A percentile compares a stretch with the other conserved stretches of the same genome.
phyloP scores from a whole-genome alignment of 2,329 filamentous ascomycete species.

The Colletotrichum eremochloae region DNA sequence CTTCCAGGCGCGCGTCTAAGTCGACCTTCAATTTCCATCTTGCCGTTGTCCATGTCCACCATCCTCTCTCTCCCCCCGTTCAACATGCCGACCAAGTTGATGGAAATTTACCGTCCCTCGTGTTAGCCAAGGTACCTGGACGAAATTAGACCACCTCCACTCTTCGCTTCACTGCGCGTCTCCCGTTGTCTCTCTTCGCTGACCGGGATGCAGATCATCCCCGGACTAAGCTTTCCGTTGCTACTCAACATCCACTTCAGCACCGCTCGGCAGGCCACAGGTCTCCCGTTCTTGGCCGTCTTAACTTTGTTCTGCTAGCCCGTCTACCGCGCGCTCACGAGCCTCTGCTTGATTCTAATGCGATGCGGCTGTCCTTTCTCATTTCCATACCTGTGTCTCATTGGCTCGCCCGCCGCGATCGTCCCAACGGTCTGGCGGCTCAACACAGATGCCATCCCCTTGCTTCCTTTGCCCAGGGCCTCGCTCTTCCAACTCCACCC shows the following conservation, averaged over 20 bases:
- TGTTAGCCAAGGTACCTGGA: no score
- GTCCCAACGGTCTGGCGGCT: constrained; percentile 23
- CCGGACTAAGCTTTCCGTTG: constrained; percentile 11
- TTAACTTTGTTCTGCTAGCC: neutral
- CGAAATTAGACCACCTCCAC: neutral
- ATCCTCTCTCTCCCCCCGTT: neutral
- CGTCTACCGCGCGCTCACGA: constrained; percentile 25
- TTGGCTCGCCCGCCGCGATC: constrained; percentile 32
- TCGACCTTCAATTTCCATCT: constrained; percentile 31
- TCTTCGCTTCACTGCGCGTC: no score
- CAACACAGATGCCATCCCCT: constrained; percentile 1
- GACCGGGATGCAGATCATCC: constrained; percentile 10
- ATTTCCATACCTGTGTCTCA: constrained; percentile 28
- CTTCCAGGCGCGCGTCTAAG: constrained; percentile 43
- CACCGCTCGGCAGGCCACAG: neutral
- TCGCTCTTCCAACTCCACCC: constrained; percentile 13
- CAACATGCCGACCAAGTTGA: neutral
- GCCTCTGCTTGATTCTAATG: constrained; percentile 16
- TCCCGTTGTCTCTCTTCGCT: neutral
- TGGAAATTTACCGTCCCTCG: neutral
- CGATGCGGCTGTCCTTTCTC: constrained; percentile 36
- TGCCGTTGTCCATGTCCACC: constrained; percentile 6
- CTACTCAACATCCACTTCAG: constrained; percentile 10
- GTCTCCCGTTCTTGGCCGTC: neutral
- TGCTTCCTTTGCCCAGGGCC: neutral